These are phyloP conservation scores for Botrytis fragariae DNA, from an alignment of 2,329 filamentous ascomycete genomes.

Conservation along the genomic window DNA sequence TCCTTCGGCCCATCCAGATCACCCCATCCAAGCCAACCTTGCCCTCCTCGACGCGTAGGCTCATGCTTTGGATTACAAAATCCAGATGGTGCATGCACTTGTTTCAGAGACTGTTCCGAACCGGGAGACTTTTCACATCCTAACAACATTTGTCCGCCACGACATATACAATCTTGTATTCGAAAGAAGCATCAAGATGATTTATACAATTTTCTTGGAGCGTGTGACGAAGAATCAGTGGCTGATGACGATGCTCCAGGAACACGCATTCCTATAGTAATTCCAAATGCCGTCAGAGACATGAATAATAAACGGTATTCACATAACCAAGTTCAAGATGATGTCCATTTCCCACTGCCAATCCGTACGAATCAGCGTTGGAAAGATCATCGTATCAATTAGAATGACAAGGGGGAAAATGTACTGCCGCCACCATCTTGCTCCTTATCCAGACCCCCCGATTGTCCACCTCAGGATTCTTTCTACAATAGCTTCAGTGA, in stretches of 20 bases:
- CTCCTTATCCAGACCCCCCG: neutral
- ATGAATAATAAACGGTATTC: neutral
- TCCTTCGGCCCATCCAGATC: neutral
- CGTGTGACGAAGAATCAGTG: neutral
- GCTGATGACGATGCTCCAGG: neutral
- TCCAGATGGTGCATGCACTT: neutral
- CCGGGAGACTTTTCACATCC: neutral
- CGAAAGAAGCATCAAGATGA: neutral
- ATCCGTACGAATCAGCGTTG: neutral
- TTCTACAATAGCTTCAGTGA: neutral
- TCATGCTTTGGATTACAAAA: neutral
- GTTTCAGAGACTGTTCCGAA: neutral
- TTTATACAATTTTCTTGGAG: neutral
- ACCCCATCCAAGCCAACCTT: neutral
- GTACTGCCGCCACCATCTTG: neutral
- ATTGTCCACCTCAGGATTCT: neutral
- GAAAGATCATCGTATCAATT: neutral
- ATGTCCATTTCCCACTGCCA: neutral
- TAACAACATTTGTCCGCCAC: neutral
- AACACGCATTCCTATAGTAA: neutral
- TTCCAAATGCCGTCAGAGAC: neutral
- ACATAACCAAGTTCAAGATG: neutral
- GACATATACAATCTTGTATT: neutral
- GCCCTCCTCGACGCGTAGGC: neutral
- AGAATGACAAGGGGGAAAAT: neutral